These are phyloP conservation scores for Chaetomidium leptoderma DNA, from an alignment of 495 filamentous ascomycete genomes.

Conservation along the genomic window DNA sequence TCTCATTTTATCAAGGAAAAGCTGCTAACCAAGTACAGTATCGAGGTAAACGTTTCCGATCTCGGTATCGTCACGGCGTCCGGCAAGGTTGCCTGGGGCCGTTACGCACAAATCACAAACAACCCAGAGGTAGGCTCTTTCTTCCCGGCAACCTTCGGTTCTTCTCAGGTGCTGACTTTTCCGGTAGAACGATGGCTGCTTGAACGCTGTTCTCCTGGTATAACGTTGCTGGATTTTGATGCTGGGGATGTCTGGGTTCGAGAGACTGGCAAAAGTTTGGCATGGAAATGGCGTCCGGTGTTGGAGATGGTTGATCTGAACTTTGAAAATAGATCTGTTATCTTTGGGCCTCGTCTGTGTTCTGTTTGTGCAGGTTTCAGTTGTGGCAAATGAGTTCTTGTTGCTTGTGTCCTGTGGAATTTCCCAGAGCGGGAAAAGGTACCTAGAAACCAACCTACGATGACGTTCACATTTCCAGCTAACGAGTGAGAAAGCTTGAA, in stretches of 20 bases:
- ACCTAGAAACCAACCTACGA: not conserved
- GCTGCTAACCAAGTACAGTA: conserved; percentile 24
- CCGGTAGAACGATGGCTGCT: conserved; percentile 39
- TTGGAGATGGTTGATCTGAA: conserved; percentile 18
- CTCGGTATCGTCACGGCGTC: conserved; percentile 87
- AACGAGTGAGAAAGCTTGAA: not conserved
- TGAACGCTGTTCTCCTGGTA: conserved; percentile 44
- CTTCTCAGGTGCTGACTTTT: not conserved
- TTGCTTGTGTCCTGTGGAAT: not conserved
- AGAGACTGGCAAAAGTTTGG: conserved; percentile 8
- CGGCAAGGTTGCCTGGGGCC: conserved; percentile 83
- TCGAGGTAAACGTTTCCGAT: conserved; percentile 95
- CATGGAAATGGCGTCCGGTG: conserved; percentile 31
- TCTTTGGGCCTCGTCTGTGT: not conserved
- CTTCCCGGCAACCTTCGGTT: too few species aligned
- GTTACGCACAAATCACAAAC: conserved; percentile 69
- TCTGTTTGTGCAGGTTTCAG: not conserved
- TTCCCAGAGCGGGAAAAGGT: not conserved
- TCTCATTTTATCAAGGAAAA: too few species aligned
- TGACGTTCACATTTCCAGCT: too few species aligned
- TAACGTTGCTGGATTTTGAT: conserved; percentile 21
- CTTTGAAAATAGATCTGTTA: not conserved
- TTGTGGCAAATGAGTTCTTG: not conserved
- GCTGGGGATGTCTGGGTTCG: conserved; percentile 1
- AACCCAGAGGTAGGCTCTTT: conserved; percentile 59